Conservation (phyloP, 73 alveolate genomes). For the Chromera velia region DNA sequence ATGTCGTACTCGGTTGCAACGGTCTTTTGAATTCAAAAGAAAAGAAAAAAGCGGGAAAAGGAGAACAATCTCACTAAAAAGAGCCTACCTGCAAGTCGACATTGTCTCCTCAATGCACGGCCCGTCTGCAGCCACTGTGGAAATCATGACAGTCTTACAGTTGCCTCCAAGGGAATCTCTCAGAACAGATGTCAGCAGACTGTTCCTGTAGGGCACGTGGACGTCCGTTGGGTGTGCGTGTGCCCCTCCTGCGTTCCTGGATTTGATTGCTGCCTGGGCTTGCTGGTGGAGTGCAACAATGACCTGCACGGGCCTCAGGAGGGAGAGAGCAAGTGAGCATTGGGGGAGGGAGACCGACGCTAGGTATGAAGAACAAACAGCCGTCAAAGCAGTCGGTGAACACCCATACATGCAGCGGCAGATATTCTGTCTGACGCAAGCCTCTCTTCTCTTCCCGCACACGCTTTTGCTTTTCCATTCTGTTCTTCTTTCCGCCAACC, state of each 20-base stretch:
- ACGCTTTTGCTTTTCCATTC: not conserved
- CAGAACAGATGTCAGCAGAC: constrained; percentile 84
- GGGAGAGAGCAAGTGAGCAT: no score
- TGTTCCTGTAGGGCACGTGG: constrained; percentile 82
- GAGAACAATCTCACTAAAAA: no score
- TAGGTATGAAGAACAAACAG: no score
- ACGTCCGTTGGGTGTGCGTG: no score
- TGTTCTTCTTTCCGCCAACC: not conserved
- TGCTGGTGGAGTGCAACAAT: constrained; percentile 37
- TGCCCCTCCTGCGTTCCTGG: no score
- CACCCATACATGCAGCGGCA: no score
- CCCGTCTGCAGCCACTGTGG: constrained; percentile 68
- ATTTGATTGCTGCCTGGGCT: constrained; percentile 42
- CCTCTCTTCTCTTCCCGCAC: not conserved
- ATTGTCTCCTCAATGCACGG: constrained; percentile 72
- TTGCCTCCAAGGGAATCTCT: constrained; percentile 88
- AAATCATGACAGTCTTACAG: constrained; percentile 86
- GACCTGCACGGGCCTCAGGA: no score
- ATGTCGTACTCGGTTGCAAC: not conserved
- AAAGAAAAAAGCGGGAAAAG: no score
- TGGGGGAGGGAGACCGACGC: no score
- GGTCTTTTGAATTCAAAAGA: not conserved
- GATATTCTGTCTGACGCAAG: no score
- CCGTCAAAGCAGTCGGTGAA: no score
- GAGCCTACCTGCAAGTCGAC: constrained; percentile 62